Evolutionary conservation across 495 filamentous ascomycete species (phyloP), one percentile per base, ranked within the genome.

Genomic region (Thermochaetoides thermophila): DNA sequence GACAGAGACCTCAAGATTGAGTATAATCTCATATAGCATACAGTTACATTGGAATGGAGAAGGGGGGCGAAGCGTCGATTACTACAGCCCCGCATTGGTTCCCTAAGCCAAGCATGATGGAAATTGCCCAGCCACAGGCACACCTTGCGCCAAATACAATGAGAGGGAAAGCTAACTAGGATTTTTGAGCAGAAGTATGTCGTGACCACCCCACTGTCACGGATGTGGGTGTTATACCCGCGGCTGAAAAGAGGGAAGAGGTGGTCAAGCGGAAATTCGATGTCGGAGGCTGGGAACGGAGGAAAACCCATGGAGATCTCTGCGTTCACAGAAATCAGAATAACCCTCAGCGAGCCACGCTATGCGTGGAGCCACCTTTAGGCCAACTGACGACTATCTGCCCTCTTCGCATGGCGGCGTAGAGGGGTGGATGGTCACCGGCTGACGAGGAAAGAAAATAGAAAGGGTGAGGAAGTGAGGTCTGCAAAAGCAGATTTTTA

Each of bases 281-380:
- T 52, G 32, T 42, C 31, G 49, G 49, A 40, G 49, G 49, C 49
- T 43, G 49, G 49, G 49, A 52, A 52, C 49, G 49, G 49, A 52
- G 48, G 49, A 36, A 44, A 31, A 49, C 43, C 41, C 49, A 52
- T 41, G 17, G 40, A 30, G 27, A 35, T n/a, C n/a, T n/a, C n/a
- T n/a, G n/a, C n/a, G n/a, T n/a, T n/a, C n/a, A n/a, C n/a, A n/a
- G n/a, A n/a, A n/a, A 36, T 29, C 19, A 23, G 30, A 27, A 16
- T 49, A 50, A 52, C 49, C 49, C 49, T 52, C 49, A 52, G 49
- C 49, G 42, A 47, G 49, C 46, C 49, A 33, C 46, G 27, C 34
- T 47, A 31, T 11, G 21, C 21, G 49, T 31, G 49, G 46, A 52
- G 49, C 49, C 49, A 11, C 21, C 21, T 24, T 24, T 24, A 11